Base-by-base conservation (phyloP, 2,329 filamentous ascomycete genomes). In the Albifimbria verrucaria region DNA sequence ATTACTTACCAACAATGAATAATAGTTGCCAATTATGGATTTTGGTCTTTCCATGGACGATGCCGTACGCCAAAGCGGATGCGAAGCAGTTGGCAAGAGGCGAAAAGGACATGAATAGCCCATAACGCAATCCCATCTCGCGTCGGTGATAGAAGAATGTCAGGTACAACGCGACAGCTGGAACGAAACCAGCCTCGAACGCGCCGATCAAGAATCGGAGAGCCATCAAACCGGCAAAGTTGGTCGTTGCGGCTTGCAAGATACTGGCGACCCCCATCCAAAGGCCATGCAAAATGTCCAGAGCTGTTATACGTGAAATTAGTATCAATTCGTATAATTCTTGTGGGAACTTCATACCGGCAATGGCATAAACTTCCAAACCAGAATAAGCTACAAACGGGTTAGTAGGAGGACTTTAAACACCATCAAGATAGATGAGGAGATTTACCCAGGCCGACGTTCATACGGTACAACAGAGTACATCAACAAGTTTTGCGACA, bases 91-190 rank as follows among this genome's bases (percentile, higher is more conserved):
- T 88, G 11, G 86, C 86, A 25, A 89, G 72, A 1, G 86, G 85
- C 0, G 85, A 84, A 11, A 68, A 87, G 0, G 85, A 86, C 52
- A 92, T 79, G 66, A 90, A 89, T 6, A 92, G 72, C 10, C 87
- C 88, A 17, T 83, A 87, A 23, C 89, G 77, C 53, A 89, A 79
- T 1, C 88, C 89, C 10, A 92, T 74, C 62, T 92, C 89, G 18
- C 69, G 60, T 5, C 77, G 62, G 7, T 71, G 66, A 53, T 78
- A 79, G 59, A 78, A 78, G 60, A 78, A 77, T 7, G 69, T 73
- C 6, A 78, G 64, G 21, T 77, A 69, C 45, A 72, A 74, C 0
- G 74, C 71, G 2, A 77, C 66, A 2, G 72, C 74, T 3, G 72
- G 68, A 3, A 59, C 63, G 39, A 75, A 78, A 1, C 69, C 75